These are phyloP conservation scores for Debaryomyces coudertii DNA, from an alignment of 1,139 yeast species.

Conservation along the genomic window DNA sequence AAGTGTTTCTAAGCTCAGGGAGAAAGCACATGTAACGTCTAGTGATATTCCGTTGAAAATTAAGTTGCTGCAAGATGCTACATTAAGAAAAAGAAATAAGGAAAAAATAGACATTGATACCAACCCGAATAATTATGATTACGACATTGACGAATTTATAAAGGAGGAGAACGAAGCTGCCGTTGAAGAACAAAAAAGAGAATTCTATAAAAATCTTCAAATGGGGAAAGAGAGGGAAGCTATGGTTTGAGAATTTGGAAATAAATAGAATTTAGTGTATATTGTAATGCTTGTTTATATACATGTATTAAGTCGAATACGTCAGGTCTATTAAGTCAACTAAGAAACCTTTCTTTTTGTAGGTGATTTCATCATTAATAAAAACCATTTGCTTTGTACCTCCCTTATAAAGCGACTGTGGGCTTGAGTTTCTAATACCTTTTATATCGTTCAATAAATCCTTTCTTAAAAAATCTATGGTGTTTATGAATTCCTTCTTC, in stretches of 20 bases:
- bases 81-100: conserved; percentile 27
- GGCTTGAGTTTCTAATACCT: conserved; percentile 11
- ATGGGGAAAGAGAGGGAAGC: conserved; percentile 37
- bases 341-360: conserved; percentile 28
- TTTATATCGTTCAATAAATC: conserved; percentile 16
- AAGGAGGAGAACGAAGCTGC: conserved; percentile 31
- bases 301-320: conserved; percentile 4
- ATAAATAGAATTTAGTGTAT: background rate
- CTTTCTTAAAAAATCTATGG: conserved; percentile 15
- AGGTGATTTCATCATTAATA: conserved; percentile 26
- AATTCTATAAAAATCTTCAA: conserved; percentile 29
- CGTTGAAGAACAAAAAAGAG: conserved; percentile 23
- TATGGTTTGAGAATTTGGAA: conserved; percentile 23
- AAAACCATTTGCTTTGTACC: conserved; percentile 18
- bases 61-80: conserved; percentile 27
- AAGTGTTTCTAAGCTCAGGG: conserved; percentile 33
- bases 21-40: conserved; percentile 36
- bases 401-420: conserved; percentile 9
- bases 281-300: background rate
- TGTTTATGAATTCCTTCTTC: conserved; percentile 14
- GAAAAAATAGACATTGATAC: conserved; percentile 38
- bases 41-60: conserved; percentile 46
- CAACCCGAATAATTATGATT: conserved; percentile 39
- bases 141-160: conserved; percentile 36
- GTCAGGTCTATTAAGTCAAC: conserved; percentile 21